phyloP scores from a whole-genome alignment of 2,329 filamentous ascomycete species.

The Botrytis porri region DNA sequence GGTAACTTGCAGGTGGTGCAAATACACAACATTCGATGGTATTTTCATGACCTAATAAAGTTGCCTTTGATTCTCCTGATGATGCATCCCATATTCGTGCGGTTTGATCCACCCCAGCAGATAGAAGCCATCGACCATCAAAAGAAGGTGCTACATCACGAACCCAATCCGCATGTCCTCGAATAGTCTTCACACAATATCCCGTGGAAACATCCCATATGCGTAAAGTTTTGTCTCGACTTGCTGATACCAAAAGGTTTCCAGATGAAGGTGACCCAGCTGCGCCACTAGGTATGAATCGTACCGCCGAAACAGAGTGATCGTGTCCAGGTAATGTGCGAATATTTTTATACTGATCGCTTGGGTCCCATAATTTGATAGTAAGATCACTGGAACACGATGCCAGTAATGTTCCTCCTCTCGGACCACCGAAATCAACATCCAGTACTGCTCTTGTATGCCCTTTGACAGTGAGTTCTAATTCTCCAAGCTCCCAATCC shows the following conservation, averaged over 20 bases:
- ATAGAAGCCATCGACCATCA: conserved; percentile 80
- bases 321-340: conserved; percentile 87
- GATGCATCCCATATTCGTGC: conserved; percentile 82
- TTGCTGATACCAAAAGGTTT: conserved; percentile 83
- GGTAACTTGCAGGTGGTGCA: conserved; percentile 75
- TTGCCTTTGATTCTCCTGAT: conserved; percentile 69
- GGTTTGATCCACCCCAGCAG: conserved; percentile 78
- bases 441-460: conserved; percentile 87
- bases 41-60: conserved; percentile 83
- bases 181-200: conserved; percentile 87
- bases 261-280: conserved; percentile 75
- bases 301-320: conserved; percentile 83
- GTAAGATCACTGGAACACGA: conserved; percentile 74
- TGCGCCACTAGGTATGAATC: conserved; percentile 82
- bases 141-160: conserved; percentile 78
- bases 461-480: conserved; percentile 86
- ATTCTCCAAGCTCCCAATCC: conserved; percentile 92
- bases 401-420: conserved; percentile 73
- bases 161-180: conserved; percentile 88
- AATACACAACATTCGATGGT: conserved; percentile 82
- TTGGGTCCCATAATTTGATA: conserved; percentile 93
- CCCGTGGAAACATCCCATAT: conserved; percentile 94
- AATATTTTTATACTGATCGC: conserved; percentile 93
- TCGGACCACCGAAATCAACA: conserved; percentile 84
- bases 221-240: conserved; percentile 76